Evolutionary conservation across 805 yeast genomes (phyloP).

Genomic region (Tetrapisispora phaffii): DNA sequence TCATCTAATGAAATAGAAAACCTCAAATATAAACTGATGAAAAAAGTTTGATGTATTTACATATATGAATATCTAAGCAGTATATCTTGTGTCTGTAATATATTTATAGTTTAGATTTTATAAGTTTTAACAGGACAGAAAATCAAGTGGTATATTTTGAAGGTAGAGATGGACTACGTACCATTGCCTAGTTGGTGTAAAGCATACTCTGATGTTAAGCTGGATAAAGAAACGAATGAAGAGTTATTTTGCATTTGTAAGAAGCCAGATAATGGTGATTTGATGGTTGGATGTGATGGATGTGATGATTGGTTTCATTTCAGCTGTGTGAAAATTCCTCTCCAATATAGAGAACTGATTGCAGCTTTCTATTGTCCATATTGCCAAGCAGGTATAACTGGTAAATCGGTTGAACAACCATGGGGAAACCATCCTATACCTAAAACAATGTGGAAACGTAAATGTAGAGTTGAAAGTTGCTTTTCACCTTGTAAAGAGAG

Average conservation of each 20-base stretch:
- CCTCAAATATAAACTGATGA: too few species aligned
- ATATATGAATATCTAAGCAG: too few species aligned
- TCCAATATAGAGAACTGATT: slow-evolving; percentile 44
- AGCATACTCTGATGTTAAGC: slow-evolving; percentile 16
- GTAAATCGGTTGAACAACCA: slow-evolving; percentile 16
- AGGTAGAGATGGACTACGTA: not conserved
- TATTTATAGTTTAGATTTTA: too few species aligned
- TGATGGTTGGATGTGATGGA: slow-evolving; percentile 92
- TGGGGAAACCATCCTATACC: slow-evolving; percentile 27
- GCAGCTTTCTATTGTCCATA: slow-evolving; percentile 62
- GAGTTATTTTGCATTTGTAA: slow-evolving; percentile 73
- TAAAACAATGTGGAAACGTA: slow-evolving; percentile 59
- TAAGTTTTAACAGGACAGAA: too few species aligned
- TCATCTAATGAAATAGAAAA: too few species aligned
- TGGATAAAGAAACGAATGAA: slow-evolving; percentile 32
- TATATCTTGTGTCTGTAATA: too few species aligned
- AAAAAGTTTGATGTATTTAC: too few species aligned
- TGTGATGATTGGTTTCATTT: slow-evolving; percentile 96
- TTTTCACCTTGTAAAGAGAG: slow-evolving; percentile 24
- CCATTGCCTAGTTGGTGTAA: slow-evolving; percentile 28
- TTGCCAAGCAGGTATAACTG: slow-evolving; percentile 42
- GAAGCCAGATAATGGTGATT: slow-evolving; percentile 62
- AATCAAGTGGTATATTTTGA: too few species aligned
- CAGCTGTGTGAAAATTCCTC: slow-evolving; percentile 55
- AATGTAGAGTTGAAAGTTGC: slow-evolving; percentile 58